Evolutionary conservation across 176 grass and related monocot species (phyloP), one percentile per base, ranked within the genome.

Genomic region (Aegilops umbellulata): DNA sequence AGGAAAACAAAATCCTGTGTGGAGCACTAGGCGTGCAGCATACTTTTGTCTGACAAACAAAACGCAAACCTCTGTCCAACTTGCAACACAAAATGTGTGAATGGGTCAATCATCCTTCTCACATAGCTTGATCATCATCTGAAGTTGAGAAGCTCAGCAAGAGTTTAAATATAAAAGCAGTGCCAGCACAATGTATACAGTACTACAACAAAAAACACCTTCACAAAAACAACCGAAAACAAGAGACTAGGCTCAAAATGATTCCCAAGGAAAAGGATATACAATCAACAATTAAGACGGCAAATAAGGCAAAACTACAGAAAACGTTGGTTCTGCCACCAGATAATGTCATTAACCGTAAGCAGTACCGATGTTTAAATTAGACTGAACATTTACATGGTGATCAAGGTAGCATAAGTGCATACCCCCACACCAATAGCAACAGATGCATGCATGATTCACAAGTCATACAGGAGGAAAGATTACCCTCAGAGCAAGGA

Each of bases 41-140:
- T 68, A 84, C 62, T 65, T 38, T 55, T 38, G 11, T n/a, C 23
- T 17, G 27, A 84, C 38, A 14, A 83, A 60, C 24, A 84, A 9
- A 83, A 62, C 20, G 29, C 23, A 39, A 72, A 63, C 12, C 10
- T 72, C 51, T 82, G 38, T 67, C 14, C 67, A 66, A 22, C 26
- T 67, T 73, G 25, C 58, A 55, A 74, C 32, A 87, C 10, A 26
- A 53, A 77, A 65, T 85, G 35, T 24, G 34, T 25, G 74, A 85
- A 17, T 22, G 5, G 51, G 47, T 69, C 57, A 16, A 16, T 36
- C 1, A 5, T 44, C 71, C 38, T 65, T 73, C 53, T 63, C 64
- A 8, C 32, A 53, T 58, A 19, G 53, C 9, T 55, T 38, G 55
- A 72, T 81, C 30, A 32, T 78, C 46, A 74, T 60, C 7, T 68